A percentile compares a stretch with the other conserved stretches of the same genome.
These are phyloP conservation scores for Pezicula radicicola DNA, from an alignment of 2,329 filamentous ascomycete genomes.

Conservation along the genomic window DNA sequence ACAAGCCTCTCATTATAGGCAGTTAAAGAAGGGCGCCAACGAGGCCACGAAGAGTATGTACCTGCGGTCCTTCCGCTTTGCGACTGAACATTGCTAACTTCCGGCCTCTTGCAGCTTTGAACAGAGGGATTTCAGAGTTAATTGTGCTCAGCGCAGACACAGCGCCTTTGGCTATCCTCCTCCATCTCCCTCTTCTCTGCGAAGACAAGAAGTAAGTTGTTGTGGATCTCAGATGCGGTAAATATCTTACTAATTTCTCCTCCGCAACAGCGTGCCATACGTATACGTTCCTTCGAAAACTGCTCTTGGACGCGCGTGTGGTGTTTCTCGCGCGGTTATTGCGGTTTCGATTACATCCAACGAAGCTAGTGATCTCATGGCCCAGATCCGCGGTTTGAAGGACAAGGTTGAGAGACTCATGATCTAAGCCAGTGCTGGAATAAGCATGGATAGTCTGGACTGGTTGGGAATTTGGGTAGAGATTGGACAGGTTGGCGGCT, in stretches of 20 bases:
- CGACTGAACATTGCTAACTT: neutral
- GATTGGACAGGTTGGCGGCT: neutral
- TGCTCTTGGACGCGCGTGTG: slow-evolving; percentile 85
- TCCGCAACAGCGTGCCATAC: slow-evolving; percentile 54
- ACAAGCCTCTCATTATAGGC: slow-evolving; percentile 53
- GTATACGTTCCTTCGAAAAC: slow-evolving; percentile 76
- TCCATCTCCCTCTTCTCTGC: slow-evolving; percentile 84
- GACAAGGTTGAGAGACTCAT: slow-evolving; percentile 95
- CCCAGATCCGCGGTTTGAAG: slow-evolving; percentile 84
- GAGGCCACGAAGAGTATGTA: slow-evolving; percentile 68
- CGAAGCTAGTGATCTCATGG: slow-evolving; percentile 82
- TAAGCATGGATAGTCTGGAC: neutral
- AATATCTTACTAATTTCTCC: slow-evolving; percentile 25
- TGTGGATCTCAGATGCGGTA: slow-evolving; percentile 35
- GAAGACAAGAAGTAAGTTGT: slow-evolving; percentile 59
- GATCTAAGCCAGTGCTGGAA: slow-evolving; percentile 58
- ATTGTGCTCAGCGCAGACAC: slow-evolving; percentile 89
- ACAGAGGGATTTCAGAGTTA: slow-evolving; percentile 86
- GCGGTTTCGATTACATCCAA: slow-evolving; percentile 87
- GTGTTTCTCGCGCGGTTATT: slow-evolving; percentile 86
- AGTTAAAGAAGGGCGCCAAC: slow-evolving; percentile 89
- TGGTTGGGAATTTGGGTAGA: neutral
- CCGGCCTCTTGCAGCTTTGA: slow-evolving; percentile 49
- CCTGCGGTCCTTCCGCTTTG: too few relatives aligned
- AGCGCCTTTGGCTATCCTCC: slow-evolving; percentile 78